A percentile compares a stretch with the other conserved stretches of the same genome.
Evolutionary conservation across 345 rosid species (phyloP).

Genomic region (Cardamine occulta): DNA sequence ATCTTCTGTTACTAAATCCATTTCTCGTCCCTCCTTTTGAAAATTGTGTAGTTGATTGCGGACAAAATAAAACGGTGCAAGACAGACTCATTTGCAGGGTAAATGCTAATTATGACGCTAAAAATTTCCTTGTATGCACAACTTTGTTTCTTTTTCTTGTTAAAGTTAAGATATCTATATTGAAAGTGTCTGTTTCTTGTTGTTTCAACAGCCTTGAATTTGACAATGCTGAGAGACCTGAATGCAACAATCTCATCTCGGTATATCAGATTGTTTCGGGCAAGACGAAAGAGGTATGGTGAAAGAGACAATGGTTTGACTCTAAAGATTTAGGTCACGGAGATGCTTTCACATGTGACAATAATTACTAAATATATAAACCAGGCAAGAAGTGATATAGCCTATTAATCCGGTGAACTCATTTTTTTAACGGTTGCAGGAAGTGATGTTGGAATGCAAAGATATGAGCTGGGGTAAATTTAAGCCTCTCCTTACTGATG

Average conservation of each 20-base stretch:
- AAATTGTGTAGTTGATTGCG: slow-evolving; percentile 60
- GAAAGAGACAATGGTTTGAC: slow-evolving; percentile 1
- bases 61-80: slow-evolving; percentile 95
- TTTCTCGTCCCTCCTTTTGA: slow-evolving; percentile 9
- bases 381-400: neutral
- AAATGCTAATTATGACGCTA: slow-evolving; percentile 23
- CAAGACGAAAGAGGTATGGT: slow-evolving; percentile 77
- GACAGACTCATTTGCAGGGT: slow-evolving; percentile 82
- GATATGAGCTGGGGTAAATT: slow-evolving; percentile 84
- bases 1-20: slow-evolving; percentile 18
- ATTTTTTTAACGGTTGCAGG: slow-evolving; percentile 49
- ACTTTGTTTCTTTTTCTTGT: neutral
- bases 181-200: slow-evolving; percentile 12
- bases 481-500: slow-evolving; percentile 70
- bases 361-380: neutral
- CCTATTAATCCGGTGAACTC: neutral
- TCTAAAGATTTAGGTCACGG: neutral
- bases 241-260: slow-evolving; percentile 91
- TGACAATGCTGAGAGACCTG: slow-evolving; percentile 92
- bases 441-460: slow-evolving; percentile 74
- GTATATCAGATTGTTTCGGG: slow-evolving; percentile 82
- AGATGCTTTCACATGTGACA: slow-evolving; percentile 13
- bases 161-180: neutral
- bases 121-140: neutral
- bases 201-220: slow-evolving; percentile 67